Conservation (phyloP, 2,329 filamentous ascomycete genomes). For the Thelonectria rubi region DNA sequence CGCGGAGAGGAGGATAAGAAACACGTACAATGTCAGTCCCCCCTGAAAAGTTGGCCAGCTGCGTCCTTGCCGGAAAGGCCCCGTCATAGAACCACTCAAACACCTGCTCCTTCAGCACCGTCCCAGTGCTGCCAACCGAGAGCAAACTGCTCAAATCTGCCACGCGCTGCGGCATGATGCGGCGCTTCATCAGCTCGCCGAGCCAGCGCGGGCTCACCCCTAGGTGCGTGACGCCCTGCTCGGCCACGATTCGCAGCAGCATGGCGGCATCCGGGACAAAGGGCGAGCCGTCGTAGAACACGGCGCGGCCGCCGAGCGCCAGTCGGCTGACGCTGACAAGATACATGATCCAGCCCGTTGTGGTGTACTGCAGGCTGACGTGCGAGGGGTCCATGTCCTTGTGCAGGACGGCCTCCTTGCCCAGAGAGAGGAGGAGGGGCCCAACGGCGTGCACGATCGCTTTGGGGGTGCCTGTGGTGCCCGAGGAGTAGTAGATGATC, state of each 20-base stretch:
- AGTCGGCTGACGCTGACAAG: conserved; percentile 68
- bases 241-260: conserved; percentile 69
- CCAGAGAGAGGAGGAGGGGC: conserved; percentile 63
- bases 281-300: conserved; percentile 87
- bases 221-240: conserved; percentile 74
- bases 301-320: conserved; percentile 65
- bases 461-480: conserved; percentile 85
- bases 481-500: conserved; percentile 80
- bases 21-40: conserved; percentile 76
- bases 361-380: conserved; percentile 66
- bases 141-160: conserved; percentile 69
- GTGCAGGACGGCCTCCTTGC: conserved; percentile 68
- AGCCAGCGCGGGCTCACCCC: conserved; percentile 82
- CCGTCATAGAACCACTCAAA: conserved; percentile 83
- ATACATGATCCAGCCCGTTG: conserved; percentile 92
- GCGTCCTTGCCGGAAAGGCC: conserved; percentile 72
- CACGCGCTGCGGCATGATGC: conserved; percentile 68
- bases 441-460: conserved; percentile 84
- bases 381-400: conserved; percentile 51
- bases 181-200: conserved; percentile 73
- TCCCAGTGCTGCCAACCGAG: conserved; percentile 77
- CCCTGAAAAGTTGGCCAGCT: conserved; percentile 78
- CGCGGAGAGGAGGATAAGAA: background rate
- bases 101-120: conserved; percentile 79
- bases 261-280: conserved; percentile 74